Percentiles rank a stretch among this genome's conserved stretches.
Evolutionary conservation across 2,329 filamentous ascomycete species (phyloP).

Genomic region (Fusarium sp.): DNA sequence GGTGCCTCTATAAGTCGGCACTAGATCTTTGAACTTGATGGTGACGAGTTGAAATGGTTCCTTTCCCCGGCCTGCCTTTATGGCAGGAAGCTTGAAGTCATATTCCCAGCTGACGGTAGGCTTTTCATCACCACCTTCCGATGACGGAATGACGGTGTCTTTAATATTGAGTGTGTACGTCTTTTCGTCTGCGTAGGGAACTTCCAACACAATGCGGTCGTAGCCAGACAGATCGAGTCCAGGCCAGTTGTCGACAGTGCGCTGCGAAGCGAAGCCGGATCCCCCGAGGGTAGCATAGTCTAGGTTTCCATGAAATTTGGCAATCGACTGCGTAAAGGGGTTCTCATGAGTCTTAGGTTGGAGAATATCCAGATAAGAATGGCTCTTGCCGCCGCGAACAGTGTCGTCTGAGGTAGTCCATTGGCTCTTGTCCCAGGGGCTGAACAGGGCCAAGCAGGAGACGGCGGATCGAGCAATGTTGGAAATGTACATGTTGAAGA

Average conservation of each 20-base stretch:
- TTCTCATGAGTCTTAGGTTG: background rate
- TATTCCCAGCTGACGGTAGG: conserved; percentile 5
- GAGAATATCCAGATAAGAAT: conserved; percentile 1
- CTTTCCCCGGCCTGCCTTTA: background rate
- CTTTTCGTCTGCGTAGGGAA: conserved; percentile 8
- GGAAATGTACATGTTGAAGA: background rate
- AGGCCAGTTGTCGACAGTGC: conserved; percentile 5
- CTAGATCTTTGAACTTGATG: background rate
- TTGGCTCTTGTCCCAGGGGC: conserved; percentile 13
- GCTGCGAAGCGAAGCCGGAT: conserved; percentile 10
- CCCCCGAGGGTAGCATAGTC: conserved; percentile 8
- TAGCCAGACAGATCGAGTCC: conserved; percentile 10
- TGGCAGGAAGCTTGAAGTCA: conserved; percentile 3
- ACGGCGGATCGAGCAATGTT: background rate
- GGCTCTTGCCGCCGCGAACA: conserved; percentile 7
- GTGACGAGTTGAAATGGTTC: background rate
- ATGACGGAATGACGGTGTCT: background rate
- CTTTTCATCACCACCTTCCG: conserved; percentile 2
- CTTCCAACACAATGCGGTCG: conserved; percentile 2
- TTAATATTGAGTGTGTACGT: conserved; percentile 3
- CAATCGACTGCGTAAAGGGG: background rate
- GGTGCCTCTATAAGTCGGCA: background rate
- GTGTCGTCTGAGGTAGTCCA: conserved; percentile 11
- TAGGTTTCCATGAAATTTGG: conserved; percentile 2
- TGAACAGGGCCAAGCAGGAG: conserved; percentile 6